phyloP scores from a whole-genome alignment of 805 yeast genomes.

The Starmerella apicola region DNA sequence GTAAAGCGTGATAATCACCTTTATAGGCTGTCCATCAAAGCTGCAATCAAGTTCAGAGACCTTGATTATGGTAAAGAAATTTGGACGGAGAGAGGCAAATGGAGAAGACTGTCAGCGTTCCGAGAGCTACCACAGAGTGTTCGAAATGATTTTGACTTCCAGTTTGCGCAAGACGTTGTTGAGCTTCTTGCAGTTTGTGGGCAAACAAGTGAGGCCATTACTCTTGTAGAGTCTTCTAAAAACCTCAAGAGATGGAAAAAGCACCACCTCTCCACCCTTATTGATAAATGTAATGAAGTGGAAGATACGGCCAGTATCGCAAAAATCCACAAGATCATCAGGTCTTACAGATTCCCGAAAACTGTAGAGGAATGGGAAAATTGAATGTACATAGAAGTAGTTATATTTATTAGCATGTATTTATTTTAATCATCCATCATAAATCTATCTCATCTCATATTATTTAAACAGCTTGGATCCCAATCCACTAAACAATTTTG shows the following conservation, averaged over 20 bases:
- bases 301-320: constrained; percentile 32
- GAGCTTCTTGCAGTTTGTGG: constrained; percentile 43
- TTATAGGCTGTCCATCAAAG: constrained; percentile 52
- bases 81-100: constrained; percentile 72
- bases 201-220: constrained; percentile 54
- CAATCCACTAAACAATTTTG: constrained; percentile 12
- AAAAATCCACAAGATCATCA: constrained; percentile 5
- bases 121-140: constrained; percentile 28
- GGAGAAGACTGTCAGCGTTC: constrained; percentile 46
- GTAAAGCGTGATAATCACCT: constrained; percentile 34
- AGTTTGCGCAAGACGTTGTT: constrained; percentile 64
- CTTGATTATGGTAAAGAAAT: constrained; percentile 47
- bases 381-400: neutral
- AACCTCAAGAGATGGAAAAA: constrained; percentile 59
- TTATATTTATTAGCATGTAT: neutral
- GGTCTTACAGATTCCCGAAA: no score
- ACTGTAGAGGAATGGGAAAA: neutral
- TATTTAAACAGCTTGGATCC: constrained; percentile 14
- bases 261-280: constrained; percentile 34
- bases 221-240: constrained; percentile 53
- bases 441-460: neutral
- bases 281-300: constrained; percentile 30
- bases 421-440: neutral
- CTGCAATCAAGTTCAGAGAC: constrained; percentile 47
- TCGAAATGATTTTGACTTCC: constrained; percentile 42